Evolutionary conservation across 1,284 basidiomycete species (phyloP).

Genomic region (Vanrija sp.): DNA sequence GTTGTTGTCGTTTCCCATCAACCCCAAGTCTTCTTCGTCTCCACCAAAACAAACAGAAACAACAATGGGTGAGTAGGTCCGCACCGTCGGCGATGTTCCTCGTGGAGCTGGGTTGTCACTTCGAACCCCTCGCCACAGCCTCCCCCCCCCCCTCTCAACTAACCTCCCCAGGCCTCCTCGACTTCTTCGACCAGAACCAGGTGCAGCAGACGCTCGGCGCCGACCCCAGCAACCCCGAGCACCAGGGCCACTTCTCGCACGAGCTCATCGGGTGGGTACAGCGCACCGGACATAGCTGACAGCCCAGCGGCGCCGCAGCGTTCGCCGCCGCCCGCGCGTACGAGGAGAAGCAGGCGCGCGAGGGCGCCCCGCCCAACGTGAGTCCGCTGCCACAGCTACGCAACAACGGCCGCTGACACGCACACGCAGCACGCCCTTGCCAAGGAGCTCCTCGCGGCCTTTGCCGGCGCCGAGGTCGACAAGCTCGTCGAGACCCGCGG

Average conservation of each 20-base stretch:
- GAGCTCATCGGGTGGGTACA: conserved; percentile 39
- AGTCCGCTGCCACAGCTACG: no score
- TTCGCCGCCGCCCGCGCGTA: conserved; percentile 45
- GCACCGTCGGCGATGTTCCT: no score
- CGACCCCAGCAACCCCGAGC: conserved; percentile 36
- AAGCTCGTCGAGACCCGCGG: conserved; percentile 48
- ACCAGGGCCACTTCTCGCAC: conserved; percentile 40
- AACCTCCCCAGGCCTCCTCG: conserved; percentile 2
- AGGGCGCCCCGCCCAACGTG: conserved; percentile 35
- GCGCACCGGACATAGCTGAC: background rate
- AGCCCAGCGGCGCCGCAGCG: conserved; percentile 37
- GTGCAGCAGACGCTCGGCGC: conserved; percentile 16
- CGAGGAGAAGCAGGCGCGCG: conserved; percentile 35
- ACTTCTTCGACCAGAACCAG: conserved; percentile 11
- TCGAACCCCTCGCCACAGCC: no score
- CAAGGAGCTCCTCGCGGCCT: conserved; percentile 47
- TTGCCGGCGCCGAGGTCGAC: conserved; percentile 47
- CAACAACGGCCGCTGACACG: background rate
- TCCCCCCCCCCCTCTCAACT: background rate
- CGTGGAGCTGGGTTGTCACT: no score
- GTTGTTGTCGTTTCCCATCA: no score
- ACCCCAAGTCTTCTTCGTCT: background rate
- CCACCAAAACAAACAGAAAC: background rate
- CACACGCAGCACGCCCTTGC: conserved; percentile 26
- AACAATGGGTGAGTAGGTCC: no score